Percentiles rank a stretch among this genome's conserved stretches.
Evolutionary conservation across 768 basidiomycete species (phyloP).

Genomic region (Boletales sp.): DNA sequence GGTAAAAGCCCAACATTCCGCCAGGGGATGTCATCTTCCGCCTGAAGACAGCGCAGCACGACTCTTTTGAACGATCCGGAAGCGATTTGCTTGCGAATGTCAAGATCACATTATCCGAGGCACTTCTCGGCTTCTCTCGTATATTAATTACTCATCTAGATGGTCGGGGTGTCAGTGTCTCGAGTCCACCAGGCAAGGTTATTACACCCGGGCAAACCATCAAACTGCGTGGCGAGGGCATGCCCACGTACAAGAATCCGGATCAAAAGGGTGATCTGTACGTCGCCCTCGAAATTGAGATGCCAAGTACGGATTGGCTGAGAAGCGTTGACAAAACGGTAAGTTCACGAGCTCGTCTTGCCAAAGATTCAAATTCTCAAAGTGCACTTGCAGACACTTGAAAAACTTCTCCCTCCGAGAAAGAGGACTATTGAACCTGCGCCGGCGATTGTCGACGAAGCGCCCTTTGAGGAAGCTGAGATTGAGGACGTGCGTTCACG

Average conservation of each 20-base stretch:
- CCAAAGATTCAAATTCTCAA: conserved; percentile 2
- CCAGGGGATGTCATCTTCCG: conserved; percentile 91
- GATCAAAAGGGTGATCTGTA: conserved; percentile 78
- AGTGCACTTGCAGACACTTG: conserved; percentile 49
- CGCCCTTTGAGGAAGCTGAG: conserved; percentile 69
- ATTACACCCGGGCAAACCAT: conserved; percentile 74
- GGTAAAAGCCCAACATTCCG: conserved; percentile 71
- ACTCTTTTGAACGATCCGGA: conserved; percentile 80
- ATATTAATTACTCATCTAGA: conserved; percentile 91
- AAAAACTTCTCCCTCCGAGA: conserved; percentile 70
- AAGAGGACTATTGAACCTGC: conserved; percentile 68
- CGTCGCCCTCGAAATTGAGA: conserved; percentile 81
- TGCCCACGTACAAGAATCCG: conserved; percentile 71
- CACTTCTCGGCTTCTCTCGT: conserved; percentile 91
- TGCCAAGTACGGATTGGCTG: conserved; percentile 82
- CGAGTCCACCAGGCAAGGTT: conserved; percentile 71
- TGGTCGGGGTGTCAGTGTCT: conserved; percentile 82
- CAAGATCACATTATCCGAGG: conserved; percentile 89
- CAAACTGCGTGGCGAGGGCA: conserved; percentile 79
- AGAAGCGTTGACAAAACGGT: conserved; percentile 60
- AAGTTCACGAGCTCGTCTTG: conserved; percentile 5
- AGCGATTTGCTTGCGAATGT: conserved; percentile 78
- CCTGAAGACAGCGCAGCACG: conserved; percentile 63
- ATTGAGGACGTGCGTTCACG: conserved; percentile 81
- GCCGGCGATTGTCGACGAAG: conserved; percentile 69